phyloP scores from a whole-genome alignment of 345 rosid genomes.

The Aethionema arabicum region DNA sequence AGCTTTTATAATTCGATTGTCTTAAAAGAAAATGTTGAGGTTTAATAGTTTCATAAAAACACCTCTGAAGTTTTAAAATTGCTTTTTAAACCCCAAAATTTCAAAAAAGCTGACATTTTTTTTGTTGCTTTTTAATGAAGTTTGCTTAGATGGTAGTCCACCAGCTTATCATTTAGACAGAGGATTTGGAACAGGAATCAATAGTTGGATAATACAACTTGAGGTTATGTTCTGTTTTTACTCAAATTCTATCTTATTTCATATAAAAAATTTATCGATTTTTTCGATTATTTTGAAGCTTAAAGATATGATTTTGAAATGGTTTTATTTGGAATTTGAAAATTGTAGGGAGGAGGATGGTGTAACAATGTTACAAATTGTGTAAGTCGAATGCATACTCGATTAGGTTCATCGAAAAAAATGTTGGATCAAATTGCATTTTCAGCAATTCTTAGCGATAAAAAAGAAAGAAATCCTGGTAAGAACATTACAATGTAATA shows the following conservation, averaged over 20 bases:
- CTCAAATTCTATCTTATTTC: neutral
- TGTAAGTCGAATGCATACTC: slow-evolving; percentile 57
- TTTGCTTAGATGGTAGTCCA: slow-evolving; percentile 96
- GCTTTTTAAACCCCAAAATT: slow-evolving; percentile 3
- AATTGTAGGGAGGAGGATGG: slow-evolving; percentile 62
- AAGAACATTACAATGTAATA: slow-evolving; percentile 1
- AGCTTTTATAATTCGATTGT: too few relatives aligned
- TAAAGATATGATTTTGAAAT: neutral
- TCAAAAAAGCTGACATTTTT: neutral
- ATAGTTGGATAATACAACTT: slow-evolving; percentile 78
- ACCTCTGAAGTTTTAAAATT: too few relatives aligned
- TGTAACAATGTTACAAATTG: slow-evolving; percentile 73
- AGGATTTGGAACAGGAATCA: slow-evolving; percentile 78
- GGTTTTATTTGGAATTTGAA: neutral
- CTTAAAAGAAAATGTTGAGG: too few relatives aligned
- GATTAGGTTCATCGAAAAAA: slow-evolving; percentile 73
- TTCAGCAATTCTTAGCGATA: slow-evolving; percentile 79
- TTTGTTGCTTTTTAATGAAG: slow-evolving; percentile 38
- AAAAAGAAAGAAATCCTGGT: slow-evolving; percentile 70
- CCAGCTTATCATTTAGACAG: slow-evolving; percentile 82
- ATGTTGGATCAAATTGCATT: slow-evolving; percentile 64
- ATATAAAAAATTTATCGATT: neutral
- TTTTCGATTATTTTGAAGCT: neutral
- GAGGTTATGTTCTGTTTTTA: slow-evolving; percentile 56
- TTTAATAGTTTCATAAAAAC: too few relatives aligned